These are phyloP conservation scores for Phaeodactylum tricornutum DNA, from an alignment of 108 stramenopile species.

Conservation along the genomic window DNA sequence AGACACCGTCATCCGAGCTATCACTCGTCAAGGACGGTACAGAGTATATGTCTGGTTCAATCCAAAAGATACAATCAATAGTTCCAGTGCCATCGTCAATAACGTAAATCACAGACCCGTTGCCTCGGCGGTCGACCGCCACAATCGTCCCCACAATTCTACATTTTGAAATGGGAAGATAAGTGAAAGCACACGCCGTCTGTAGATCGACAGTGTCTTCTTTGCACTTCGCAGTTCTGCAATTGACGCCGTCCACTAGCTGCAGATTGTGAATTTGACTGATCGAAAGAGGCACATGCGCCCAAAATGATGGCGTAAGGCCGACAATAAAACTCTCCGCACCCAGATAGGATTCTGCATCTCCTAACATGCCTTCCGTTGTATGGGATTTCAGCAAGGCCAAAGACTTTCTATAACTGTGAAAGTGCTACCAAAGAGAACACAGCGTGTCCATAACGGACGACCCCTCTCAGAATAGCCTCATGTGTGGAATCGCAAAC, in stretches of 20 bases:
- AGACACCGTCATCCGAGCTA: too few relatives aligned
- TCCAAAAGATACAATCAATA: slow-evolving; percentile 63
- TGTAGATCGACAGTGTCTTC: neutral
- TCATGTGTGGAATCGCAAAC: too few relatives aligned
- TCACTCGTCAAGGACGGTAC: too few relatives aligned
- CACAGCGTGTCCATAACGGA: too few relatives aligned
- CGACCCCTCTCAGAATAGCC: too few relatives aligned
- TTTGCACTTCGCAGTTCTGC: slow-evolving; percentile 4
- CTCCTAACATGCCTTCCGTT: too few relatives aligned
- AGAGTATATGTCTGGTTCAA: too few relatives aligned
- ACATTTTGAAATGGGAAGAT: slow-evolving; percentile 56
- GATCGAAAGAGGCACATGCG: slow-evolving; percentile 59
- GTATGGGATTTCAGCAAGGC: too few relatives aligned
- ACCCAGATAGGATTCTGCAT: too few relatives aligned
- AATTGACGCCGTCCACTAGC: slow-evolving; percentile 57
- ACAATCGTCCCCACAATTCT: slow-evolving; percentile 55
- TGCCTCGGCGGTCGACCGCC: slow-evolving; percentile 26
- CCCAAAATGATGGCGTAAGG: slow-evolving; percentile 74
- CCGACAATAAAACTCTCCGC: slow-evolving; percentile 34
- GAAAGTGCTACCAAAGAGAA: too few relatives aligned
- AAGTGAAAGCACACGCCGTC: slow-evolving; percentile 3
- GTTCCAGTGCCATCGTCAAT: slow-evolving; percentile 83
- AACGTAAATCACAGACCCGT: slow-evolving; percentile 40
- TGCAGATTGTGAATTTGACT: slow-evolving; percentile 36
- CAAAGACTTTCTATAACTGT: too few relatives aligned